A percentile compares a stretch with the other conserved stretches of the same genome.
Evolutionary conservation across 2,329 filamentous ascomycete species (phyloP).

Genomic region (Aureobasidium sp.): DNA sequence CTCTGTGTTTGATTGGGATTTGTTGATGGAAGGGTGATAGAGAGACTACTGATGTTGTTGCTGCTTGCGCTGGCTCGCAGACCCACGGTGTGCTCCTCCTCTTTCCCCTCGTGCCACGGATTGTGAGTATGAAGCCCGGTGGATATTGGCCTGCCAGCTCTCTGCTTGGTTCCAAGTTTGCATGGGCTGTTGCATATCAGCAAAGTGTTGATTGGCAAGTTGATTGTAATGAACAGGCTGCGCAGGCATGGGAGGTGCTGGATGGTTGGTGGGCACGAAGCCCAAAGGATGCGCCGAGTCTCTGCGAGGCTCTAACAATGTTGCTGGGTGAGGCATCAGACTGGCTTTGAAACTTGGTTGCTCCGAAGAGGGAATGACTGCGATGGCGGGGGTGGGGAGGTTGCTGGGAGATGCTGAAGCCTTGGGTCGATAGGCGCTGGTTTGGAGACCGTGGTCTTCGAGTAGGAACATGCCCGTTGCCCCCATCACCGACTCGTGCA

Average conservation of each 20-base stretch:
- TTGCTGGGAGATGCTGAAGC: neutral
- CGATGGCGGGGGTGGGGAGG: neutral
- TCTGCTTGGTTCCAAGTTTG: neutral
- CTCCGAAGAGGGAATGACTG: neutral
- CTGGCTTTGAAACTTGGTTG: neutral
- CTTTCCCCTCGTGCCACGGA: neutral
- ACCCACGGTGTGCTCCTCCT: neutral
- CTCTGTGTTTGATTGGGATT: neutral
- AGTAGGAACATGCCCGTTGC: conserved; percentile 39
- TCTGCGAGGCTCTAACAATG: neutral
- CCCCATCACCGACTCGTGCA: conserved; percentile 36
- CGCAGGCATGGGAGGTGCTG: neutral
- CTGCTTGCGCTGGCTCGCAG: neutral
- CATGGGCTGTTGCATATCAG: neutral
- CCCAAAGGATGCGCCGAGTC: conserved; percentile 4
- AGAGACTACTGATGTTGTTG: neutral
- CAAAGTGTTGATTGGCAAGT: neutral
- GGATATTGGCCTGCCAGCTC: neutral
- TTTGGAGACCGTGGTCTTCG: conserved; percentile 37
- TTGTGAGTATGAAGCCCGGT: neutral
- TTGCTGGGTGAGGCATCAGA: neutral
- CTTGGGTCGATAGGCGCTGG: neutral
- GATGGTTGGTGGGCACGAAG: neutral
- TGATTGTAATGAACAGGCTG: neutral
- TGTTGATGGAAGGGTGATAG: neutral